These are phyloP conservation scores for Penicillium sp. DNA, from an alignment of 2,329 filamentous ascomycete genomes.

Conservation along the genomic window DNA sequence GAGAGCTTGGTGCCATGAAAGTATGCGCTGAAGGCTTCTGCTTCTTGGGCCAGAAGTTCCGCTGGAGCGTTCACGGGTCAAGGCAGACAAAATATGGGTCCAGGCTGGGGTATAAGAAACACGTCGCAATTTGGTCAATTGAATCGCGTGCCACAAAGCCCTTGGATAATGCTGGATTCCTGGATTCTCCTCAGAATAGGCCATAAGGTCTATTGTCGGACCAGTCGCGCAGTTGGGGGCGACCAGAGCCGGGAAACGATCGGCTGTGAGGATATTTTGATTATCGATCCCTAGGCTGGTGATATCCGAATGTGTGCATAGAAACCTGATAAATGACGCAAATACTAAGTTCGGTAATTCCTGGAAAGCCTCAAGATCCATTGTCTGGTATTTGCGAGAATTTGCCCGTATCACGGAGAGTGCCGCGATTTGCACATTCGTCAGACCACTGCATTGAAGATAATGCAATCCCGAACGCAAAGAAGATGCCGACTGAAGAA, in stretches of 20 bases:
- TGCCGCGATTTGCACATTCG: slow-evolving; percentile 31
- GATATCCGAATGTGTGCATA: slow-evolving; percentile 36
- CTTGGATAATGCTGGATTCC: slow-evolving; percentile 24
- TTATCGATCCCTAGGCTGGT: slow-evolving; percentile 11
- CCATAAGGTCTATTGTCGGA: slow-evolving; percentile 20
- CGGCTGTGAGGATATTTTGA: slow-evolving; percentile 18
- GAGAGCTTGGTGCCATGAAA: slow-evolving; percentile 41
- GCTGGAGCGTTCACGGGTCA: slow-evolving; percentile 26
- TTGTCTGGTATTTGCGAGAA: slow-evolving; percentile 13
- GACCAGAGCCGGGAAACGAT: slow-evolving; percentile 27
- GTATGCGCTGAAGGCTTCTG: slow-evolving; percentile 31
- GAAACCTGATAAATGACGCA: slow-evolving; percentile 45
- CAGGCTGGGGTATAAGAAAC: slow-evolving; percentile 37
- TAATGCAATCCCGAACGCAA: slow-evolving; percentile 45
- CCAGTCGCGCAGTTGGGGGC: not conserved
- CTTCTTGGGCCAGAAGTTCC: slow-evolving; percentile 19
- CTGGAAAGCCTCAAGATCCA: slow-evolving; percentile 24
- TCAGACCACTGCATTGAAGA: slow-evolving; percentile 39
- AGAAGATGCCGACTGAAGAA: slow-evolving; percentile 48
- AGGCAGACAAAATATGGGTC: slow-evolving; percentile 36
- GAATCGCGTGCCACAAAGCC: slow-evolving; percentile 39
- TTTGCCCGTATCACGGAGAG: slow-evolving; percentile 29
- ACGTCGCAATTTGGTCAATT: slow-evolving; percentile 33
- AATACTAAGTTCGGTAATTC: slow-evolving; percentile 40
- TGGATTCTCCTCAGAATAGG: slow-evolving; percentile 14